Evolutionary conservation across 352 stramenopile species (phyloP), one percentile per base, ranked within the genome.

Genomic region (Blastocystis sp.): DNA sequence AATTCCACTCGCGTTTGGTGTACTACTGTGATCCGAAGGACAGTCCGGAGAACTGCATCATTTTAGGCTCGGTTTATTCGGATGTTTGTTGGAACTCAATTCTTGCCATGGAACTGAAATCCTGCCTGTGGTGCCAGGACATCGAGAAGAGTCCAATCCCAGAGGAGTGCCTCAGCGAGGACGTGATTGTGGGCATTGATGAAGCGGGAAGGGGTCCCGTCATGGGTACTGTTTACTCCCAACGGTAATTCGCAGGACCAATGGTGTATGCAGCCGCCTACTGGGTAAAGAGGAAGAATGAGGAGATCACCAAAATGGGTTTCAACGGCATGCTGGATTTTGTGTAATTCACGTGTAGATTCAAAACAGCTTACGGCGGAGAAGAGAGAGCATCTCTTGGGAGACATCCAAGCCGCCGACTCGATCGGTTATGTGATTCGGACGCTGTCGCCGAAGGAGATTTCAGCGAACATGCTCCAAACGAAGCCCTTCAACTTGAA

Each of bases 131-230:
- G 74, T 59, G 53, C 53, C 40, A 64, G n/a, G 61, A 60, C 2
- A 70, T 84, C 23, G 52, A 84, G 28, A 84, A 69, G 52, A 88
- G 78, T 78, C 40, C 11, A 7, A 78, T 88, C 48, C 78, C 78
- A 28, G 62, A 88, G 9, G 78, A 88, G 34, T 88, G 78, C 48
- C 60, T 79, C 10, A 52, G 9, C 9, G 67, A 88, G 41, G 78
- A 88, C 19, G 78, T 88, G 21, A 88, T 88, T 88, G 78, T 88
- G 41, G 78, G 78, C 23, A 88, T 88, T 28, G 78, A 88, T 88
- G 78, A 88, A 56, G 78, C 78, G 19, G 78, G 78, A 67, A 23
- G 78, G 43, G 78, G 78, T 41, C 78, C 78, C 40, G 78, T 88
- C n/a, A 64, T 88, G 64, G 78, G 78, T 88, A 59, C 19, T 43